Evolutionary conservation across 768 basidiomycete species (phyloP), one percentile per base, ranked within the genome.

Genomic region (Boletus huronensis): DNA sequence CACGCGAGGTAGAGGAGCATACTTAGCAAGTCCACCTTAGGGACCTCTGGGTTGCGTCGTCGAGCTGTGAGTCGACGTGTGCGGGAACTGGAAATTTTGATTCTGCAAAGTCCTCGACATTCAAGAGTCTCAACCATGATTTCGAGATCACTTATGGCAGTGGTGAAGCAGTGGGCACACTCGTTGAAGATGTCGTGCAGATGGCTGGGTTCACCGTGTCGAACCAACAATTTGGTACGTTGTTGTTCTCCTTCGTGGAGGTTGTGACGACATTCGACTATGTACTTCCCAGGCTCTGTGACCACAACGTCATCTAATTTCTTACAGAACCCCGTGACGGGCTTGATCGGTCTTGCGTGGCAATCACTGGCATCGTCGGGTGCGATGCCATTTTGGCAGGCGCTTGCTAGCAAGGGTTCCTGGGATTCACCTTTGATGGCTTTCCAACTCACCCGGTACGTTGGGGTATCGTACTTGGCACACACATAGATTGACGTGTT

Each of bases 321-420:
- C 47, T 68, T 89, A 23, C 70, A 75, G 49, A 82, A 79, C 3
- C 64, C 75, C 3, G 77, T 83, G 5, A 81, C 83, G 1, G 90
- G 90, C 3, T 80, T 92, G 63, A 74, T 91, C 72, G 90, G 90
- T 10, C 79, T 91, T 46, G 90, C 82, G 0, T 91, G 88, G 68
- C 53, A 71, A 23, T 60, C 77, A 8, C 79, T 91, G 47, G 77
- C 89, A 0, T 73, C 74, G n/a, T 85, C 87, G 6, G 63, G 64
- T 3, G 72, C 82, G 0, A 72, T 69, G 13, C 89, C 89, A 3
- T 87, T 90, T 66, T 90, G 88, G 88, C 75, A 85, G 60, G 68
- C 79, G 0, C 71, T 91, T 13, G 65, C 74, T 5, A 66, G 71
- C 17, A 60, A 57, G 25, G 74, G 74, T 38, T 72, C 77, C 49